Conservation (phyloP, 768 basidiomycete species). For the Neoboletus magnificus region DNA sequence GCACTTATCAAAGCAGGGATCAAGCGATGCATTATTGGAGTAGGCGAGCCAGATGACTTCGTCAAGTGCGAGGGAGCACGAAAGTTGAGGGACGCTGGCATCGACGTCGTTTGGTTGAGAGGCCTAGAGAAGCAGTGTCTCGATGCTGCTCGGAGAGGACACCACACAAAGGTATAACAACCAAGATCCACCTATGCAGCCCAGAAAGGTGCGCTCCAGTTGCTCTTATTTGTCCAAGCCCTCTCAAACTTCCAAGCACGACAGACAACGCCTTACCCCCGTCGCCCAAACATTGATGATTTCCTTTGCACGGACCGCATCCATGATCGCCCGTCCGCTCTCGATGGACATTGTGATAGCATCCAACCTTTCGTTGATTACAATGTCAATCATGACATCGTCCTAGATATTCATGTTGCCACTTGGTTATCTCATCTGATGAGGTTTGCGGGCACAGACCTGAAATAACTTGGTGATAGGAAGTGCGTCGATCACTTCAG, state of each 20-base stretch:
- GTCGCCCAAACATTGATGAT: constrained; percentile 20
- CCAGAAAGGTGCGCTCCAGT: constrained; percentile 3
- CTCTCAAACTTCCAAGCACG: constrained; percentile 1
- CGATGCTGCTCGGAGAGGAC: constrained; percentile 67
- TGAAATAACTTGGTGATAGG: constrained; percentile 24
- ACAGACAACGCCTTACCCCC: constrained; percentile 14
- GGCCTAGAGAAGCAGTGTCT: constrained; percentile 81
- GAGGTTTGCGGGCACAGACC: constrained; percentile 13
- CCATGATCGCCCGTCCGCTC: constrained; percentile 16
- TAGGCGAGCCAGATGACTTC: constrained; percentile 89
- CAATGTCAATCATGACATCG: constrained; percentile 34
- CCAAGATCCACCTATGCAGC: background rate
- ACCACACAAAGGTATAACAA: constrained; percentile 13
- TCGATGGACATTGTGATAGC: constrained; percentile 23
- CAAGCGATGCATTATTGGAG: constrained; percentile 81
- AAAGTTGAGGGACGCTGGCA: constrained; percentile 64
- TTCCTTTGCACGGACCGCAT: constrained; percentile 11
- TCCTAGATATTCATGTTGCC: constrained; percentile 21
- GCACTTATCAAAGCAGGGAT: constrained; percentile 72
- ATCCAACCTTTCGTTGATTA: constrained; percentile 17
- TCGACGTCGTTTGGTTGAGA: constrained; percentile 71
- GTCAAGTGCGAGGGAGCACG: constrained; percentile 87
- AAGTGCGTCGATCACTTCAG: constrained; percentile 14
- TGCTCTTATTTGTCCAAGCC: background rate
- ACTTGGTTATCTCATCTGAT: background rate